Evolutionary conservation across 192 early-diverging fungal genomes (phyloP), one percentile per base, ranked within the genome.

Genomic region (Bifiguratus adelaidae): DNA sequence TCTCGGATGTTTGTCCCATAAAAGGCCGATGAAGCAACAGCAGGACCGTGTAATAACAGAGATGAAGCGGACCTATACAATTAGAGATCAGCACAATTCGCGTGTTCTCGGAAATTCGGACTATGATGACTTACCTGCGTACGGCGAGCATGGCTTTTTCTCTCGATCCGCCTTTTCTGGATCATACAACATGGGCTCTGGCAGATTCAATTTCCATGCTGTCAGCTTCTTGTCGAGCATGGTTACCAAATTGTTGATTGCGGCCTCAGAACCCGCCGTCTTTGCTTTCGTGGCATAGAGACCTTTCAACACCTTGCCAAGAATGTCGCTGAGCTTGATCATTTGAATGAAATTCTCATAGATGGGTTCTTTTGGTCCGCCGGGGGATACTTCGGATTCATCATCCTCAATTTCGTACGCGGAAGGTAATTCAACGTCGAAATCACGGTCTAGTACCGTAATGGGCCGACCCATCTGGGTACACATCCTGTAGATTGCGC

Each of bases 381-480:
- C 34, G 4, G 15, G 8, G 2, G 8, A 8, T 6, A 4, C 19
- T 21, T 20, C 26, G 3, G 21, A n/a, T 11, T 40, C 35, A 6
- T 54, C 15, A 9, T 40, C 13, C 3, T 50, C 41, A 3, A 63
- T 19, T 45, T 65, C 62, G 13, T 45, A 59, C 3, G 30, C 13
- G 0, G 56, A 47, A 15, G 62, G 62, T 7, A 58, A 15, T 24
- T 52, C 52, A 32, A 58, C 52, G 46, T 58, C 56, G 43, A 58
- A 59, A 7, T 65, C 62, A 15, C 54, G 52, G 20, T 77, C 67
- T 2, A 63, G 44, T 38, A 73, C 66, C 7, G 60, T 50, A 3
- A 71, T 41, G 7, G 71, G 63, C 35, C 62, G 51, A 18, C 62
- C 62, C 2, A 65, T 19, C 33, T 65, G 52, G 2, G 62, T 52